These are phyloP conservation scores for Russula ochroleuca DNA, from an alignment of 768 basidiomycete species.

Conservation along the genomic window DNA sequence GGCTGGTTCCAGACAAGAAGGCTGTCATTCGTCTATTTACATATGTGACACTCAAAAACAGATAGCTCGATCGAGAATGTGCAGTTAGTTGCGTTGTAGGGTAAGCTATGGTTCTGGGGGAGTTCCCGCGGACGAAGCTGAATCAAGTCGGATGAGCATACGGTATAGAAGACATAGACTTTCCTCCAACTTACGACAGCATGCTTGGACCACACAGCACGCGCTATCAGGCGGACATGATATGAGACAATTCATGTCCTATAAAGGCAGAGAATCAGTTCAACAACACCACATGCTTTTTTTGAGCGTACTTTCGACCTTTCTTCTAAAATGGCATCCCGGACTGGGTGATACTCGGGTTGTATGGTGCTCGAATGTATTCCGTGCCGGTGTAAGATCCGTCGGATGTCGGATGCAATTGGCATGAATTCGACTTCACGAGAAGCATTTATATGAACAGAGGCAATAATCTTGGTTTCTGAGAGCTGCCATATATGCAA, in stretches of 20 bases:
- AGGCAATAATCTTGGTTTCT: conserved; percentile 91
- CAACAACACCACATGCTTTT: not conserved
- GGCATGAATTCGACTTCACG: conserved; percentile 87
- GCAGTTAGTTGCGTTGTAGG: not conserved
- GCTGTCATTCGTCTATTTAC: not conserved
- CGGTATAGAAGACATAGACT: not conserved
- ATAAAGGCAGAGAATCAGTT: conserved; percentile 40
- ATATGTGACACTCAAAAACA: not conserved
- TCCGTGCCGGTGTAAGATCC: conserved; percentile 81
- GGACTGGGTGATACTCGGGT: conserved; percentile 64
- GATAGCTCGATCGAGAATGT: not conserved
- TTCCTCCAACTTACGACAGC: conserved; percentile 62
- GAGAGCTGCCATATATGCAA: conserved; percentile 98
- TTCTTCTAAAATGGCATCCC: conserved; percentile 43
- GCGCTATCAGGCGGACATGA: conserved; percentile 63
- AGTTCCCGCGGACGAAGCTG: conserved; percentile 16
- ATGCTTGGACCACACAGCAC: conserved; percentile 72
- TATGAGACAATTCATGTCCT: conserved; percentile 62
- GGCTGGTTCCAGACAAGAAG: not conserved
- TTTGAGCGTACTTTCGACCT: conserved; percentile 42
- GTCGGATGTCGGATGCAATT: conserved; percentile 77
- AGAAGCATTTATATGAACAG: conserved; percentile 88
- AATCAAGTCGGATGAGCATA: conserved; percentile 2
- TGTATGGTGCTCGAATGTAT: conserved; percentile 96
- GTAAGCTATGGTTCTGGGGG: conserved; percentile 12